phyloP scores from a whole-genome alignment of 768 basidiomycete species.

The Agaricus blazei region DNA sequence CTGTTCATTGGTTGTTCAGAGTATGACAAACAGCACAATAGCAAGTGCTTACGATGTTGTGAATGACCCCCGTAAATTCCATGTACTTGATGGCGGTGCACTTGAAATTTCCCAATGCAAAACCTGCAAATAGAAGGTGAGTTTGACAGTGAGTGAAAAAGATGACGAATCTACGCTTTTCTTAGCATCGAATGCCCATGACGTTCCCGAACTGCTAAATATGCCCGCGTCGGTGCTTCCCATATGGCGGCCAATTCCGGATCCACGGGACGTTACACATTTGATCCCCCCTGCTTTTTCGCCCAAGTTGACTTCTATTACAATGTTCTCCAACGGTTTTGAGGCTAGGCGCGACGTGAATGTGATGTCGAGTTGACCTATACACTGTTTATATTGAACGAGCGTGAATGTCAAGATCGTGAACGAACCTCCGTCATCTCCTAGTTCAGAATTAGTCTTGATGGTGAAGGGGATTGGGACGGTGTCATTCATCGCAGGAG shows the following conservation, averaged over 20 bases:
- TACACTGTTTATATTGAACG: neutral
- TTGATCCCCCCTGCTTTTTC: constrained; percentile 67
- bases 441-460: constrained; percentile 42
- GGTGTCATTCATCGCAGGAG: constrained; percentile 29
- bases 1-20: constrained; percentile 16
- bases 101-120: constrained; percentile 77
- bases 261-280: constrained; percentile 59
- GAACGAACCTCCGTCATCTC: constrained; percentile 35
- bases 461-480: constrained; percentile 49
- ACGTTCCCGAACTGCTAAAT: constrained; percentile 38
- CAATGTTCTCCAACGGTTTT: constrained; percentile 65
- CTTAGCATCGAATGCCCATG: constrained; percentile 77
- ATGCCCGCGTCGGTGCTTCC: constrained; percentile 26
- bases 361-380: constrained; percentile 58
- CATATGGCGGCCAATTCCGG: constrained; percentile 34
- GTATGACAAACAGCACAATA: constrained; percentile 3
- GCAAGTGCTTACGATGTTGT: constrained; percentile 45
- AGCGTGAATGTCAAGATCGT: neutral
- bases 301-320: constrained; percentile 72
- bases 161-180: constrained; percentile 39
- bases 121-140: constrained; percentile 31
- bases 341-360: constrained; percentile 59
- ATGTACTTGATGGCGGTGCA: constrained; percentile 60
- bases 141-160: neutral
- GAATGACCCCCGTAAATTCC: constrained; percentile 77